Evolutionary conservation across 164 flowering plant genomes (phyloP), one percentile per base, ranked within the genome.

Genomic region (Chloranthus sessilifolius): DNA sequence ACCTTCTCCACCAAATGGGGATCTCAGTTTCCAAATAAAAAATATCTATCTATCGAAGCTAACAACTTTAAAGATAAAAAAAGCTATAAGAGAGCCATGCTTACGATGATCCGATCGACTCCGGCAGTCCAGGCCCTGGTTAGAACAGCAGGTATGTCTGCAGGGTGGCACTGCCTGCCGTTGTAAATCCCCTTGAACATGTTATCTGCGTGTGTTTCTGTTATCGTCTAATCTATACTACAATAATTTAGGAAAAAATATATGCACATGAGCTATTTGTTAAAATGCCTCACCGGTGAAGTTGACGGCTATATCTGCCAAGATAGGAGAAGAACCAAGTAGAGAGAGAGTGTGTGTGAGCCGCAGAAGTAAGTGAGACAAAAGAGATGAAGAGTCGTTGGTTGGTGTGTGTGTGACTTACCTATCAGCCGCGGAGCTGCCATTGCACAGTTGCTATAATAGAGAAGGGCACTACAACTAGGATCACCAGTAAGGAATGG

Each of bases 131-230:
- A 91, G 42, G 98, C 98, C 65, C 98, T 74, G 49, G 55, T 70
- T 48, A 91, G 65, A 16, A 91, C 95, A 7, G 85, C 50, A 3
- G 76, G 64, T 21, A 91, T 69, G 60, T 91, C 98, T 3, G 82
- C 61, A 1, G 63, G 67, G 43, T 91, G 98, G 63, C 64, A 83
- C 14, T 85, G 83, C 74, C 77, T 91, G 36, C 95, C 96, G 35
- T 91, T 58, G 70, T 91, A 91, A n/a, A 91, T 63, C 34, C 98
- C 98, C 71, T 81, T 85, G 66, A 88, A 88, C 98, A 92, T 85
- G 37, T 65, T 63, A 81, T 88, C 98, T 89, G 74, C 14, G 17
- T 7, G 23, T 5, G 17, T 21, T 10, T 17, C 20, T 15, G 21
- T 25, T 25, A 21, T 42, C 23, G 3, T 2, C n/a, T n/a, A n/a